phyloP scores from a whole-genome alignment of 306 rosid genomes.

The Crotalaria pallida region DNA sequence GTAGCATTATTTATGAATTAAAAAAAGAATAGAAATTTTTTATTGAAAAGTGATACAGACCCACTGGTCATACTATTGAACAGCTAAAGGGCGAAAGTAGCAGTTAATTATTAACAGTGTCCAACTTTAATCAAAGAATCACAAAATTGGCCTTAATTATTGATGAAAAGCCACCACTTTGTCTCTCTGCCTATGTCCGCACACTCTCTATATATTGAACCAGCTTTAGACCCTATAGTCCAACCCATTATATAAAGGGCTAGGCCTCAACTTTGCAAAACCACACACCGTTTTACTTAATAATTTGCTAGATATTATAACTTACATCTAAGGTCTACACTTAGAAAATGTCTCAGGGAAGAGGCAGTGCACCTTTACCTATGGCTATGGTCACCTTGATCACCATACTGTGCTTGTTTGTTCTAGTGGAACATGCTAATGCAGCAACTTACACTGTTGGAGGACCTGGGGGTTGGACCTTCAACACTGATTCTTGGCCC shows the following conservation, averaged over 20 bases:
- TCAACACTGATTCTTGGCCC: constrained; percentile 46
- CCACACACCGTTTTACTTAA: neutral
- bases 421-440: constrained; percentile 22
- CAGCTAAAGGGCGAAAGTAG: neutral
- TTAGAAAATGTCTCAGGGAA: constrained; percentile 44
- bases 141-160: constrained; percentile 8
- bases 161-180: neutral
- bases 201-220: no score
- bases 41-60: no score
- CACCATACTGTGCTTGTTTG: constrained; percentile 28
- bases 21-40: no score
- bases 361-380: constrained; percentile 52
- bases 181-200: neutral
- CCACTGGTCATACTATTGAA: neutral
- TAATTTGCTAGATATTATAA: neutral
- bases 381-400: constrained; percentile 9
- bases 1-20: no score
- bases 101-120: neutral
- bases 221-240: neutral
- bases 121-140: constrained; percentile 6
- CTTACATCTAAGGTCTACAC: neutral
- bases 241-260: constrained; percentile 26
- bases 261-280: constrained; percentile 3
- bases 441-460: constrained; percentile 52
- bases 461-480: constrained; percentile 53